Base-by-base conservation (phyloP, 108 stramenopile species). In the Cyclotella choctawhatcheeana region DNA sequence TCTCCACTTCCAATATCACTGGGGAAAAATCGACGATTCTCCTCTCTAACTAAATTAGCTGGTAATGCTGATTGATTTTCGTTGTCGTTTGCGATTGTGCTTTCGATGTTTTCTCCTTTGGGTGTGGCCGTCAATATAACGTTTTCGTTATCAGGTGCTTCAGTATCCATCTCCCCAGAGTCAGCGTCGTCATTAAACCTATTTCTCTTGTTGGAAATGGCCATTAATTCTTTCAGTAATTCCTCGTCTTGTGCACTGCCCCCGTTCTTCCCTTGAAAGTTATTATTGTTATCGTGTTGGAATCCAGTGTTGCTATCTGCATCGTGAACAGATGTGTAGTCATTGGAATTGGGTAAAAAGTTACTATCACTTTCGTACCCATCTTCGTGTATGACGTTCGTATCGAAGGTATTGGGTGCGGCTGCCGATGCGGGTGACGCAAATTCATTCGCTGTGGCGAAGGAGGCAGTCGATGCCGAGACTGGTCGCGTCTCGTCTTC, bases 181-280 rank as follows among this genome's bases (percentile, higher is more conserved):
- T 22, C 55, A 3, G 4, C 53, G 5, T 24, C 25, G 6, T 54
- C 53, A 26, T 5, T 5, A 56, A 30, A 29, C 1, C 55, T 27
- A 6, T 56, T 29, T 4, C 18, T 18, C 30, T 56, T 56, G 10
- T 56, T 56, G 29, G 29, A 6, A 56, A 56, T 56, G n/a, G 27
- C 55, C 29, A 31, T 56, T 18, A 56, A 56, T 30, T 56, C 55
- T 16, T 27, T 30, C 55, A 56, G 31, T 30, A 56, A 18, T 2
- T 56, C 55, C 5, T 27, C 30, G 10, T 56, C 55, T 31, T 56
- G 29, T 1, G 55, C 55, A 13, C 12, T 1, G 2, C 55, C 55
- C 1, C 55, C 55, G n/a, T 56, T 56, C 29, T 13, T 56, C 1
- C 55, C 55, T 18, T 12, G 27, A 56, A 56, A 56, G 20, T 18